These are phyloP conservation scores for Phytophthora citricola DNA, from an alignment of 352 stramenopile species.

Conservation along the genomic window DNA sequence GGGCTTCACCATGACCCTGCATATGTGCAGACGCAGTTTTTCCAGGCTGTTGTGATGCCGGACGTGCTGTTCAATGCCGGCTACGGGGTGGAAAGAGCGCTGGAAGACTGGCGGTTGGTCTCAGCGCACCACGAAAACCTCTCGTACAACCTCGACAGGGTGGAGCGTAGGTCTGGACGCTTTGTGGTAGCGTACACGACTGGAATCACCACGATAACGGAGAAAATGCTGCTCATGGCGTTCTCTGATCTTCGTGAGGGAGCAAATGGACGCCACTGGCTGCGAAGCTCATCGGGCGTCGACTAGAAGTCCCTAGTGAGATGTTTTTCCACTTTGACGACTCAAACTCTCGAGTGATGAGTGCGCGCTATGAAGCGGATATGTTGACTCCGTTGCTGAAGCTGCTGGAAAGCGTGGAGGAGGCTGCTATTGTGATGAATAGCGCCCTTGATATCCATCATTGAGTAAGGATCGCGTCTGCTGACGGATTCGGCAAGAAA, in stretches of 20 bases:
- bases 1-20: neutral
- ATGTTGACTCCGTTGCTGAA: constrained; percentile 18
- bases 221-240: constrained; percentile 5
- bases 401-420: constrained; percentile 9
- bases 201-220: constrained; percentile 1
- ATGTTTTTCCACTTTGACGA: constrained; percentile 12
- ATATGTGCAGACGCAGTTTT: constrained; percentile 5
- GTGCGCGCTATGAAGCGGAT: constrained; percentile 6
- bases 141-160: neutral
- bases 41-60: neutral
- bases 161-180: neutral
- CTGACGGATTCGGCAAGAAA: too few species aligned
- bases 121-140: constrained; percentile 6
- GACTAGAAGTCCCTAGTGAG: neutral
- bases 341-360: neutral
- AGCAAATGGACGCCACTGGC: neutral
- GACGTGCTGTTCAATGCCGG: neutral
- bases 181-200: neutral
- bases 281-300: constrained; percentile 3
- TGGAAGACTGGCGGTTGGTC: constrained; percentile 16
- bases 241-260: neutral
- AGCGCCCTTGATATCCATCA: constrained; percentile 8
- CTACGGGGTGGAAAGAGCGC: neutral
- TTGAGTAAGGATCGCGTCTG: constrained; percentile 1
- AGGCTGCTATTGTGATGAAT: constrained; percentile 2